phyloP scores from a whole-genome alignment of 192 early-diverging fungal genomes.

The Phlyctochytrium planicorne region DNA sequence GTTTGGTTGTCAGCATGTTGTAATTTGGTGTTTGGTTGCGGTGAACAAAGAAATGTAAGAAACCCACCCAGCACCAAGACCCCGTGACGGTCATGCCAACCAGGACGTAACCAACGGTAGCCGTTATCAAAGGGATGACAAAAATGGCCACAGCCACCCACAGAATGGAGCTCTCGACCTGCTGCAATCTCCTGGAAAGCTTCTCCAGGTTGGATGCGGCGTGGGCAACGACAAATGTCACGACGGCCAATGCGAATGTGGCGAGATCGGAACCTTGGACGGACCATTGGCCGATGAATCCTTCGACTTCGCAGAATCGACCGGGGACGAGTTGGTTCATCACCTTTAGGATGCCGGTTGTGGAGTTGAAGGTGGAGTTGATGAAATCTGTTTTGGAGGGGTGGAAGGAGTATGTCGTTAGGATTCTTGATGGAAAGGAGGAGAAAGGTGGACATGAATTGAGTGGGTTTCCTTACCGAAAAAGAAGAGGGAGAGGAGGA shows the following conservation, averaged over 20 bases:
- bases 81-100: constrained; percentile 5
- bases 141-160: background rate
- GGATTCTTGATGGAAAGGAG: background rate
- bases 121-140: background rate
- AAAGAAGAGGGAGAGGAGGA: no score
- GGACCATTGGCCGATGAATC: background rate
- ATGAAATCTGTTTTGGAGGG: constrained; percentile 3
- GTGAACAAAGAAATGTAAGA: no score
- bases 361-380: background rate
- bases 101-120: background rate
- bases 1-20: no score
- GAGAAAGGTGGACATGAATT: no score
- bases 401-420: no score
- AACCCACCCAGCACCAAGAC: constrained; percentile 10
- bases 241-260: constrained; percentile 3
- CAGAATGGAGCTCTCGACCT: background rate
- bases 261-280: constrained; percentile 1
- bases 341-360: background rate
- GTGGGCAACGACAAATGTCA: background rate
- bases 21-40: no score
- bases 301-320: background rate
- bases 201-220: background rate
- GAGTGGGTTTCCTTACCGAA: no score
- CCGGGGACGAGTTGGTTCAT: background rate
- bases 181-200: background rate